Percentiles rank a stretch among this genome's conserved stretches.
phyloP scores from a whole-genome alignment of 192 early-diverging fungal species.

The Dissophora globulifera region DNA sequence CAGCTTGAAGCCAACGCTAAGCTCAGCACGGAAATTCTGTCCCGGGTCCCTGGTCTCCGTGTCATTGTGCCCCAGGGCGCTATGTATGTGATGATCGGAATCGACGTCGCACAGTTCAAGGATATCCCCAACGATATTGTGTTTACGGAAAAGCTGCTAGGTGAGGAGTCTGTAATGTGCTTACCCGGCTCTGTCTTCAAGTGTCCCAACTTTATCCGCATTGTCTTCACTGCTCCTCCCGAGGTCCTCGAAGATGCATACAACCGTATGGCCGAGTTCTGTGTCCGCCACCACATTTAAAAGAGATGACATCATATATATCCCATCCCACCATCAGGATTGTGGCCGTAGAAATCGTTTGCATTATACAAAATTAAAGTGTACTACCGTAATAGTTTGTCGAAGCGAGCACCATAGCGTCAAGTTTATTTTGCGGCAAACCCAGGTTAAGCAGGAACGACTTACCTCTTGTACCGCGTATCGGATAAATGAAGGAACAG shows the following conservation, averaged over 20 bases:
- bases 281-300: constrained; percentile 71
- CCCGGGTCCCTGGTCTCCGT: constrained; percentile 74
- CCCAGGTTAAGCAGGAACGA: no score
- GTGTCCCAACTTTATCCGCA: constrained; percentile 81
- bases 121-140: constrained; percentile 82
- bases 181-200: constrained; percentile 87
- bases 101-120: constrained; percentile 73
- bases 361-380: no score
- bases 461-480: no score
- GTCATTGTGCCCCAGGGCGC: constrained; percentile 89
- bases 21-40: constrained; percentile 68
- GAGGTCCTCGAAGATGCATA: constrained; percentile 80
- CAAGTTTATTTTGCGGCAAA: no score
- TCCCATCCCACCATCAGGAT: background rate
- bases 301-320: background rate
- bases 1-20: constrained; percentile 79
- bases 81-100: constrained; percentile 92
- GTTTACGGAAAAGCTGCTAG: constrained; percentile 82
- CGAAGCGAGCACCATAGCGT: no score
- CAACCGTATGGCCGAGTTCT: constrained; percentile 82
- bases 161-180: constrained; percentile 86
- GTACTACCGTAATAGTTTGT: no score
- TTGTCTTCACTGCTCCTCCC: constrained; percentile 83
- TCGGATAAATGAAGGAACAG: no score
- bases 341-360: no score